phyloP scores from a whole-genome alignment of 2,329 filamentous ascomycete species.

The Colletotrichum sp. region DNA sequence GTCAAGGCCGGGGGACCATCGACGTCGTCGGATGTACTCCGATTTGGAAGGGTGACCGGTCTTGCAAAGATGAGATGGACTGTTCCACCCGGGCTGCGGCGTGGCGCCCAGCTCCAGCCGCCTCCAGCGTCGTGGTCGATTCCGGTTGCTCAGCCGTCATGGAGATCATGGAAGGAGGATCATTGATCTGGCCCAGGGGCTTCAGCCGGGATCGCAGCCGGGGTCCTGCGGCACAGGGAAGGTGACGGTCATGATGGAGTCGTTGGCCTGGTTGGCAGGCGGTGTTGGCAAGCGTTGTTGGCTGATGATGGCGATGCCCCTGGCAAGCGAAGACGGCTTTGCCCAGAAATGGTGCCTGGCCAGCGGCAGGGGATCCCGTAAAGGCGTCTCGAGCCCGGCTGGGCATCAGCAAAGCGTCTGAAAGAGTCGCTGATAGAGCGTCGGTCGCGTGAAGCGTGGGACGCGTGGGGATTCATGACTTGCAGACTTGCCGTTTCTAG shows the following conservation, averaged over 20 bases:
- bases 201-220: not conserved
- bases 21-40: conserved; percentile 3
- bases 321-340: not conserved
- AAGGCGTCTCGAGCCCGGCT: not conserved
- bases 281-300: not conserved
- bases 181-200: conserved; percentile 1
- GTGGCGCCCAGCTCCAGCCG: not conserved
- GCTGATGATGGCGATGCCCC: not conserved
- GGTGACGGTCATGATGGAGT: conserved; percentile 8
- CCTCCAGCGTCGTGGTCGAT: not conserved
- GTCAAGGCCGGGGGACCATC: conserved; percentile 4
- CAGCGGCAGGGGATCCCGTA: not conserved
- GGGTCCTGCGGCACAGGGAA: not conserved
- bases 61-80: conserved; percentile 6
- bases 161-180: not conserved
- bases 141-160: not conserved
- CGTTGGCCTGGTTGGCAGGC: not conserved
- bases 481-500: not conserved
- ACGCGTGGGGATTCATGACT: not conserved
- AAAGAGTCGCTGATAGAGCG: not conserved
- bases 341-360: not conserved
- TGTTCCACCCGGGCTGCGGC: not conserved
- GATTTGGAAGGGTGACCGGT: conserved; percentile 12
- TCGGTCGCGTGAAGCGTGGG: not conserved
- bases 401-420: not conserved